Percentiles rank a stretch among this genome's conserved stretches.
Conservation (phyloP, 1,139 yeast genomes). For the Fermentozyma sake region DNA sequence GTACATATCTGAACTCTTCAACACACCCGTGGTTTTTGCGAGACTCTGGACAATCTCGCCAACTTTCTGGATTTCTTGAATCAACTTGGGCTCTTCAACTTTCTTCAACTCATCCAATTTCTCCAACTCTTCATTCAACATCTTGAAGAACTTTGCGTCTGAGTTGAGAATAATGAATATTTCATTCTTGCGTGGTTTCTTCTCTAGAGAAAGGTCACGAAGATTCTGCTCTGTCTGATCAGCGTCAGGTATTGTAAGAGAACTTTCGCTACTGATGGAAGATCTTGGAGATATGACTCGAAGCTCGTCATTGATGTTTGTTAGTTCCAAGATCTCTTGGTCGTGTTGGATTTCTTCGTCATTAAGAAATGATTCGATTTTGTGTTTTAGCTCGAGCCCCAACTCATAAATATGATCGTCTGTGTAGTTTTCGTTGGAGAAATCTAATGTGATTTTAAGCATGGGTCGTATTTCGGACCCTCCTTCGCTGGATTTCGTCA, state of each 20-base stretch:
- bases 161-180: slow-evolving; percentile 37
- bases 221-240: slow-evolving; percentile 3
- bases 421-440: slow-evolving; percentile 24
- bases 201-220: slow-evolving; percentile 2
- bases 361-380: slow-evolving; percentile 24
- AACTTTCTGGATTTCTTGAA: slow-evolving; percentile 39
- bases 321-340: slow-evolving; percentile 15
- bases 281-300: slow-evolving; percentile 17
- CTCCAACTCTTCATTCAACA: slow-evolving; percentile 54
- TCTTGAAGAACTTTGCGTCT: slow-evolving; percentile 51
- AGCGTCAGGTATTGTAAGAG: slow-evolving; percentile 5
- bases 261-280: slow-evolving; percentile 9
- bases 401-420: slow-evolving; percentile 36
- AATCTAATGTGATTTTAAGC: slow-evolving; percentile 36
- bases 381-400: slow-evolving; percentile 27
- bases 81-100: slow-evolving; percentile 42
- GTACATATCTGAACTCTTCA: slow-evolving; percentile 50
- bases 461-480: slow-evolving; percentile 26
- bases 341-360: slow-evolving; percentile 4
- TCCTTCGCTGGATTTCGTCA: slow-evolving; percentile 24
- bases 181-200: slow-evolving; percentile 18
- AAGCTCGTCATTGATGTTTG: slow-evolving; percentile 14
- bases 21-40: slow-evolving; percentile 29
- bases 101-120: slow-evolving; percentile 43
- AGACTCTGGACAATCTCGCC: slow-evolving; percentile 35